A percentile compares a stretch with the other conserved stretches of the same genome.
Evolutionary conservation across 257 asterid species (phyloP).

Genomic region (Mentha longifolia): DNA sequence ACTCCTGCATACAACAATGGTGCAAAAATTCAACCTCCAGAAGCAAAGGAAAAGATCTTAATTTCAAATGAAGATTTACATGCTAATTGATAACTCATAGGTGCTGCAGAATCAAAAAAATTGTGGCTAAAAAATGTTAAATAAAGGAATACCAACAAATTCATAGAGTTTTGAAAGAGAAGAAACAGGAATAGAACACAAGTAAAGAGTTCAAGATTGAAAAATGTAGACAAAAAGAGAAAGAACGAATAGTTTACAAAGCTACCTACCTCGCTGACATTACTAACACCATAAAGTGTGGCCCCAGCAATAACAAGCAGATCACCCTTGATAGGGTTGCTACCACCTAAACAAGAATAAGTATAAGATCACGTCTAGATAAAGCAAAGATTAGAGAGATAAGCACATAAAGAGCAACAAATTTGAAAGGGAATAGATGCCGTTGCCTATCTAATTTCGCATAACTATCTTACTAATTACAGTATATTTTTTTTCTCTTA

Average conservation of each 20-base stretch:
- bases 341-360: conserved; percentile 61
- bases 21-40: background rate
- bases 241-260: background rate
- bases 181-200: background rate
- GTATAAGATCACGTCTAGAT: conserved; percentile 21
- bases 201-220: background rate
- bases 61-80: background rate
- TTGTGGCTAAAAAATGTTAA: background rate
- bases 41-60: background rate
- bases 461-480: too few relatives aligned
- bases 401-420: background rate
- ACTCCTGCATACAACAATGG: conserved; percentile 62
- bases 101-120: background rate
- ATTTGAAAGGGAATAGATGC: background rate
- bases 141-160: background rate
- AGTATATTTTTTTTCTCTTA: background rate
- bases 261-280: conserved; percentile 80
- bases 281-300: conserved; percentile 81
- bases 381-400: background rate
- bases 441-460: too few relatives aligned
- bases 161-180: background rate
- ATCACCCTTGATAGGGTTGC: conserved; percentile 84
- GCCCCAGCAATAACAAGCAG: conserved; percentile 84
- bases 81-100: background rate
- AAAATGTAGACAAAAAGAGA: conserved; percentile 13